Base-by-base conservation (phyloP, 2,329 filamentous ascomycete genomes). In the Penicillium paneum region DNA sequence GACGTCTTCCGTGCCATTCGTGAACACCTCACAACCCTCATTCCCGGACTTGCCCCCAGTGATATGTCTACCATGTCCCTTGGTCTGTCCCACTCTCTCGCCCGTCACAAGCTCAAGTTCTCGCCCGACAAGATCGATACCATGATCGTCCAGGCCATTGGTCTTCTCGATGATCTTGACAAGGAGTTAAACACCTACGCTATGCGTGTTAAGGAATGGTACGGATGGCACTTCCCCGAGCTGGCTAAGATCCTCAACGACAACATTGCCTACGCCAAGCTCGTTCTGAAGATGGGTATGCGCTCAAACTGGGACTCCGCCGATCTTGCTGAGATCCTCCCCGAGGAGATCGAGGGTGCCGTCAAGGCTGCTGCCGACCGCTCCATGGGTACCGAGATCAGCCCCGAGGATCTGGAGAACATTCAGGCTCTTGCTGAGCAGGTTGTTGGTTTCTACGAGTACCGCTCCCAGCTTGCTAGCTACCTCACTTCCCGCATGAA, bases 121-220 rank as follows among this genome's bases (percentile, higher is more conserved):
- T 96, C 91, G 8, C 89, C 93, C 54, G 92, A 99, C 72, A 99
- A 99, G 82, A 93, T 99, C 64, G 94, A 99, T 73, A 94, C 94
- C 48, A 99, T 99, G 94, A 96, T 99, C 71, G 92, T 99, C 55
- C 94, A 99, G 78, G 92, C 92, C 54, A 94, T 99, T 71, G 88
- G 89, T 61, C 84, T 97, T 48, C 82, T 99, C 43, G 94, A 99
- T 72, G 94, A 99, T 62, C 80, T 99, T 58, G 94, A 99, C 80
- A 99, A 99, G 82, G 94, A 99, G 77, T 81, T 99, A 61, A 99
- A 99, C 81, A 94, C 90, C 66, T 97, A 97, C 72, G 93, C 94
- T 62, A 99, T 99, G 94, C 84, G 94, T 74, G 91, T 97, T 59
- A 97, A 97, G 85, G 94, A 99, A 77, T 99, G 94, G 94, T 99